Base-by-base conservation (phyloP, 495 filamentous ascomycete species). In the Daldinia grandis region DNA sequence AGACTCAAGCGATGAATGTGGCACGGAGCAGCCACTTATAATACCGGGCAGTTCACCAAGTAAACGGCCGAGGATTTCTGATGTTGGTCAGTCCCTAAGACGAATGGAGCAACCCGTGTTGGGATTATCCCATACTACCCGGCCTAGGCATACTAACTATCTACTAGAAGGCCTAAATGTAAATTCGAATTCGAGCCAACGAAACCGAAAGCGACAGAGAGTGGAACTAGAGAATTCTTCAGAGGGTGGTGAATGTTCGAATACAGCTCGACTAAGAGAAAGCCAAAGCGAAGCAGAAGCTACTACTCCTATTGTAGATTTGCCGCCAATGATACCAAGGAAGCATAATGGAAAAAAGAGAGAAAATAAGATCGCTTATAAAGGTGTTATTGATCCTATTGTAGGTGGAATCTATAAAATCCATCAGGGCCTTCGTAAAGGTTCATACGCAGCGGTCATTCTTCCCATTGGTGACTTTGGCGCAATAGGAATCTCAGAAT, bases 401-500 rank as follows among this genome's bases (percentile, higher is more conserved):
- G 63, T 53, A 8, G 63, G 63, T 10, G 63, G 21, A 33, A 31
- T 66, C 6, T 58, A 58, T 24, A 58, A 31, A 25, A 33, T 66
- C 3, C n/a, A 51, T 3, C 37, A 17, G 10, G 31, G 54, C 21
- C 21, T 17, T 12, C 0, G 14, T 3, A 53, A 12, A 37, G 1
- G 15, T 17, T 53, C 19, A 27, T 50, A 19, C 21, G 33, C 63
- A 8, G 63, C 55, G 30, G 31, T 66, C 15, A 4, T 53, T 21
- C 25, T 66, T 8, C 63, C 63, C 15, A 38, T 19, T 9, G 33
- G 54, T 1, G 44, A 59, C 54, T 59, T 53, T 33, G 15, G 21
- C 7, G 24, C 0, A 24, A 66, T 66, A 51, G 63, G 63, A 3
- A 66, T 66, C 28, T 53, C 54, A 5, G 31, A 21, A 19, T 58